Percentiles rank a stretch among this genome's conserved stretches.
Conservation (phyloP, 768 basidiomycete species). For the Hygrocybe punicea region DNA sequence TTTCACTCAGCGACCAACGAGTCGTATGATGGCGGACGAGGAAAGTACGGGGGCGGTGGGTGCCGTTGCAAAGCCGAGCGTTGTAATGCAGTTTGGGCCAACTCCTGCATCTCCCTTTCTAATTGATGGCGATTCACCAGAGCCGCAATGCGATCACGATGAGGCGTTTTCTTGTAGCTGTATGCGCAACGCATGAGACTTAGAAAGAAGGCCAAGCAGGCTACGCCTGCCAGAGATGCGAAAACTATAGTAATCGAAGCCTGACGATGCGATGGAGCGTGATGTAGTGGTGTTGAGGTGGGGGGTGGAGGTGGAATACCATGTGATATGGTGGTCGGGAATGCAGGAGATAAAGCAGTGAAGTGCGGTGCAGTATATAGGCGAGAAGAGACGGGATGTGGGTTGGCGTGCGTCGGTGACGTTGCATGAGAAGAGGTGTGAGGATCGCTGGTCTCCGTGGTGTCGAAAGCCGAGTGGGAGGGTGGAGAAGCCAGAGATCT, state of each 20-base stretch:
- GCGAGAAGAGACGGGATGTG: background rate
- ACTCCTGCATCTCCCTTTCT: constrained; percentile 50
- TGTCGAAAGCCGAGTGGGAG: background rate
- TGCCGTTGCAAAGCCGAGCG: constrained; percentile 32
- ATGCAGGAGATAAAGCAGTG: background rate
- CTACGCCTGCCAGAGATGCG: constrained; percentile 44
- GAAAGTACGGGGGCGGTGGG: constrained; percentile 52
- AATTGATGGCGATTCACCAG: constrained; percentile 45
- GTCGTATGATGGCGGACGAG: constrained; percentile 48
- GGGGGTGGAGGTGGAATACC: constrained; percentile 12
- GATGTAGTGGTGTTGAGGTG: constrained; percentile 9
- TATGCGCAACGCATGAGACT: constrained; percentile 41
- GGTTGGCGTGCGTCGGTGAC: background rate
- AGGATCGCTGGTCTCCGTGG: background rate
- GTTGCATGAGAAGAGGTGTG: too few relatives aligned
- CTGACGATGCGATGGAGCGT: constrained; percentile 30
- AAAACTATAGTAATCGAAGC: constrained; percentile 37
- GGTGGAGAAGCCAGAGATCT: background rate
- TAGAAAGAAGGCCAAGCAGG: constrained; percentile 34
- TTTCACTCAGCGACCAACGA: background rate
- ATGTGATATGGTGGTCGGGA: constrained; percentile 3
- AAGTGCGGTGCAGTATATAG: background rate
- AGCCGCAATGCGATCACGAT: constrained; percentile 43
- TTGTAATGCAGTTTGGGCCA: constrained; percentile 35
- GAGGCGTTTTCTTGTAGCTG: constrained; percentile 44